These are phyloP conservation scores for Lactuca saligna DNA, from an alignment of 129 eudicot species.

Conservation along the genomic window DNA sequence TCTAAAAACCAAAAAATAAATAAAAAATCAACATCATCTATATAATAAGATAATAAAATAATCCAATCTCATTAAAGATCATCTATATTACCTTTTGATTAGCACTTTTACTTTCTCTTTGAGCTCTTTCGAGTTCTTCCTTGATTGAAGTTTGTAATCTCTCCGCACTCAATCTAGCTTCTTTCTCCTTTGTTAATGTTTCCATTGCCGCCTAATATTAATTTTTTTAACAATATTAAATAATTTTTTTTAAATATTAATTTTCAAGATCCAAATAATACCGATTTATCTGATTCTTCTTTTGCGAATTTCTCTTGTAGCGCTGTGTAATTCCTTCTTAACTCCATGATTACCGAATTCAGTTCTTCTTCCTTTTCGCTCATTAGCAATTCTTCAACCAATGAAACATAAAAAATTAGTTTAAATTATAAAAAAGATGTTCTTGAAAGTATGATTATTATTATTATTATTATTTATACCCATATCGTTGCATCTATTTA, in stretches of 20 bases:
- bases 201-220: slow-evolving; percentile 71
- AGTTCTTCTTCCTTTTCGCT: slow-evolving; percentile 79
- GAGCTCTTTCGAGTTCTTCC: slow-evolving; percentile 73
- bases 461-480: slow-evolving; percentile 45
- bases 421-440: background rate
- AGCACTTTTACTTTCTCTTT: slow-evolving; percentile 65
- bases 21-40: background rate
- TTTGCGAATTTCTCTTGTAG: slow-evolving; percentile 64
- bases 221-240: background rate
- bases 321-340: slow-evolving; percentile 54
- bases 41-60: slow-evolving; percentile 7
- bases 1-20: slow-evolving; percentile 40
- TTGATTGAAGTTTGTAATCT: slow-evolving; percentile 53
- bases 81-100: slow-evolving; percentile 56
- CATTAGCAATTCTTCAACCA: slow-evolving; percentile 61
- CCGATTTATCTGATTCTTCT: slow-evolving; percentile 84
- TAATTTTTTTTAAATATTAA: background rate
- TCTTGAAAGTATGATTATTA: background rate
- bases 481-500: slow-evolving; percentile 69
- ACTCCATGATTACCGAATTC: slow-evolving; percentile 69
- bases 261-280: slow-evolving; percentile 27
- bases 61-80: background rate
- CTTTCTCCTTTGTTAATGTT: slow-evolving; percentile 62
- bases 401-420: background rate
- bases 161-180: slow-evolving; percentile 70